Evolutionary conservation across 2,329 filamentous ascomycete genomes (phyloP).

Genomic region (Emmonsia crescens): DNA sequence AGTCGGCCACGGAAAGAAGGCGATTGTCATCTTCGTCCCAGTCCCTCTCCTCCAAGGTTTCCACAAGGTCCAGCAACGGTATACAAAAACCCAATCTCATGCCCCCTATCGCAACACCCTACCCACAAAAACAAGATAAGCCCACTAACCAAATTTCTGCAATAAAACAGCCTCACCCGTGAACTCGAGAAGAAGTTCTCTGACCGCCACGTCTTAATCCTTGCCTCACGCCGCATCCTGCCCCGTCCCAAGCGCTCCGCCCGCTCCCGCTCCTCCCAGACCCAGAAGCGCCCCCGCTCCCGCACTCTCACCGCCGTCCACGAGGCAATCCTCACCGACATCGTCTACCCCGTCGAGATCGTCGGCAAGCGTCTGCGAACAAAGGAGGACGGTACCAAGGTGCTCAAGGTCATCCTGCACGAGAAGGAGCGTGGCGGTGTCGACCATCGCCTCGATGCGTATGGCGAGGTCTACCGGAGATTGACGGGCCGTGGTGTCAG

Average conservation of each 20-base stretch:
- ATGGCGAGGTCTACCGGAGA: constrained; percentile 98
- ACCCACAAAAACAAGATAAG: not conserved
- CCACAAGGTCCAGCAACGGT: constrained; percentile 99
- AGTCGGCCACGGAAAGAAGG: constrained; percentile 99
- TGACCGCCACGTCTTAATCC: constrained; percentile 98
- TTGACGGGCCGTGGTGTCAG: constrained; percentile 91
- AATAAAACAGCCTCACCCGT: constrained; percentile 68
- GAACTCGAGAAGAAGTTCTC: constrained; percentile 99
- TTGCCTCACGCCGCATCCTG: constrained; percentile 96
- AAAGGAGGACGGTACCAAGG: constrained; percentile 97
- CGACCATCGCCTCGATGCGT: constrained; percentile 98
- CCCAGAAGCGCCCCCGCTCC: constrained; percentile 96
- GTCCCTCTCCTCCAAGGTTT: constrained; percentile 96
- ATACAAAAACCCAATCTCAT: constrained; percentile 34
- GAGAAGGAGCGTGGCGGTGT: constrained; percentile 99
- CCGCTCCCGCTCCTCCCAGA: constrained; percentile 91
- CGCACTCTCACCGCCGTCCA: constrained; percentile 97
- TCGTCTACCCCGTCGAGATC: constrained; percentile 99
- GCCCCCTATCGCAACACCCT: not conserved
- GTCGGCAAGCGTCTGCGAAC: constrained; percentile 98
- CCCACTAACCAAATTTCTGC: not conserved
- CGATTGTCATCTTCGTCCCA: constrained; percentile 99
- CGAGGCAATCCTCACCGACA: constrained; percentile 94
- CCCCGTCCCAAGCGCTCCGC: constrained; percentile 97
- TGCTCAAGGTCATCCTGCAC: constrained; percentile 97